A percentile compares a stretch with the other conserved stretches of the same genome.
Conservation (phyloP, 805 yeast species). For the Metschnikowia arizonensis region DNA sequence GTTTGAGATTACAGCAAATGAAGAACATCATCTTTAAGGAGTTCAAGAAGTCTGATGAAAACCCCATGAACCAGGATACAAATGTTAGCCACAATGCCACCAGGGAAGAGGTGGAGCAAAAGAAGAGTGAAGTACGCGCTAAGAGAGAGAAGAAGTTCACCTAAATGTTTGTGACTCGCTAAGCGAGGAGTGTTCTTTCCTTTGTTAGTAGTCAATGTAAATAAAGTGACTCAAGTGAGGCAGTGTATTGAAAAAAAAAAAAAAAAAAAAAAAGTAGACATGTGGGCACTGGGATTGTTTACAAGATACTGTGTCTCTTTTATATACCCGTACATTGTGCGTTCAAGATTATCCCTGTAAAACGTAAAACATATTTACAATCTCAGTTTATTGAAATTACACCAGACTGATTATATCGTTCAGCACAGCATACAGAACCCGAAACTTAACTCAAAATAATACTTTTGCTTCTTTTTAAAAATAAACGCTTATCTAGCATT, state of each 20-base stretch:
- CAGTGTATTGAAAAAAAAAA: no score
- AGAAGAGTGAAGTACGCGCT: slow-evolving; percentile 46
- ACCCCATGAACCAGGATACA: slow-evolving; percentile 79
- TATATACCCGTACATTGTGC: neutral
- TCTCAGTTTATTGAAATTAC: neutral
- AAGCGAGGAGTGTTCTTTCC: neutral
- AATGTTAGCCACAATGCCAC: slow-evolving; percentile 61
- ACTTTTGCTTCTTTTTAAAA: neutral
- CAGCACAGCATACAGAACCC: neutral
- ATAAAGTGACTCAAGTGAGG: neutral
- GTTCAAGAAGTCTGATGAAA: slow-evolving; percentile 74
- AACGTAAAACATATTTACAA: neutral
- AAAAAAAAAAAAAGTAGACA: neutral
- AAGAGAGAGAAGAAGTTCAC: slow-evolving; percentile 43
- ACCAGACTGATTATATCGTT: neutral
- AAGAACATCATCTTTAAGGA: slow-evolving; percentile 73
- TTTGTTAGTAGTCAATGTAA: neutral
- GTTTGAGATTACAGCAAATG: slow-evolving; percentile 72
- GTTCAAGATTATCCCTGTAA: neutral
- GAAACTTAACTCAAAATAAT: neutral
- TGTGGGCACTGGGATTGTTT: neutral
- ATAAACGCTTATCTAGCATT: neutral
- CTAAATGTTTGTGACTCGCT: neutral
- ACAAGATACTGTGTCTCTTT: no score
- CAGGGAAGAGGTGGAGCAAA: slow-evolving; percentile 43